Percentiles rank a stretch among this genome's conserved stretches.
Evolutionary conservation across 768 basidiomycete genomes (phyloP).

Genomic region (Clavulina sp.): DNA sequence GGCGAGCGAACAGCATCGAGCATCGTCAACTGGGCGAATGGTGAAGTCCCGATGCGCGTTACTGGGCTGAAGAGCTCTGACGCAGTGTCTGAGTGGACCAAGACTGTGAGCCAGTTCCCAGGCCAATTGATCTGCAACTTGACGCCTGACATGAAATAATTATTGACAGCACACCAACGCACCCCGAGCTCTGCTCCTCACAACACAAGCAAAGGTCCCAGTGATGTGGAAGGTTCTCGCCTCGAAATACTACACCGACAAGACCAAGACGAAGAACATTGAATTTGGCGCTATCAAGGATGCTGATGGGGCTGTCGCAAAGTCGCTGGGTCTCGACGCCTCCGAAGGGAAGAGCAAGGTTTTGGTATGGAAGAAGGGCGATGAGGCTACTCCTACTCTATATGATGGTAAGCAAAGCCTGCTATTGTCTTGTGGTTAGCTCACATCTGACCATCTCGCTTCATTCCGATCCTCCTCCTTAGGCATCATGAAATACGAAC

Average conservation of each 20-base stretch:
- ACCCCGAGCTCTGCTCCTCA: slow-evolving; percentile 47
- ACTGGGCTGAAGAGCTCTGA: slow-evolving; percentile 34
- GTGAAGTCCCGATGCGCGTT: slow-evolving; percentile 55
- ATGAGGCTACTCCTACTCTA: slow-evolving; percentile 35
- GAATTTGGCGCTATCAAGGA: slow-evolving; percentile 18
- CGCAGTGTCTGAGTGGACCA: slow-evolving; percentile 50
- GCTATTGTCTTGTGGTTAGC: too few species aligned
- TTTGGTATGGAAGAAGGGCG: slow-evolving; percentile 16
- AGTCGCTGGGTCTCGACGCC: slow-evolving; percentile 24
- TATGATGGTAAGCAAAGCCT: slow-evolving; percentile 34
- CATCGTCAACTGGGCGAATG: slow-evolving; percentile 59
- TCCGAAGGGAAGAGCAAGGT: slow-evolving; percentile 34
- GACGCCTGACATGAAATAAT: not conserved
- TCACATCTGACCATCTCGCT: too few species aligned
- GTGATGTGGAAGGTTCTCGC: slow-evolving; percentile 65
- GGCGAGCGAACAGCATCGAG: slow-evolving; percentile 52
- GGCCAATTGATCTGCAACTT: not conserved
- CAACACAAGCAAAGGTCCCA: slow-evolving; percentile 56
- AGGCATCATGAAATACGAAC: too few species aligned
- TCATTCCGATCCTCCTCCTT: too few species aligned
- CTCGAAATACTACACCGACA: slow-evolving; percentile 49
- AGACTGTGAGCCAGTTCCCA: slow-evolving; percentile 32
- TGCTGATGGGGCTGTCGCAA: slow-evolving; percentile 24
- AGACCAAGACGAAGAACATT: slow-evolving; percentile 38
- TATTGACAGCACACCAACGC: slow-evolving; percentile 22